Evolutionary conservation across 257 asterid species (phyloP), one percentile per base, ranked within the genome.

Genomic region (Scutellaria baicalensis): DNA sequence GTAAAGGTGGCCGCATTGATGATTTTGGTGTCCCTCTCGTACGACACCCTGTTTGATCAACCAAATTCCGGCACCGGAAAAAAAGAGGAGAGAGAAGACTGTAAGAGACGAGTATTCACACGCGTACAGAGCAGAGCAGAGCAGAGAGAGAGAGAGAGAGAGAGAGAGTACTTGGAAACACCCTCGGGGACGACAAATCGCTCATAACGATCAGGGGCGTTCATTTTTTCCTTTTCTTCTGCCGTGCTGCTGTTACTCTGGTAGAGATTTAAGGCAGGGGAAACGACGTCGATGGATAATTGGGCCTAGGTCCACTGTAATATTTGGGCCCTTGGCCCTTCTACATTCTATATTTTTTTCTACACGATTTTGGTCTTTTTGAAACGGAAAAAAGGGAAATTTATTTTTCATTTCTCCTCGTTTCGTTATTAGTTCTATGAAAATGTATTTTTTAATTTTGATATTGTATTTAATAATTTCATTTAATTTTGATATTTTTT

Each of bases 141-240:
- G 39, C 35, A 59, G 13, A 76, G 59, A 58, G 58, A 71, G 44
- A 56, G 18, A 40, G 47, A 65, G 59, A 47, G 38, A 43, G 35
- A 56, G 39, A 64, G 43, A 35, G 60, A 27, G 31, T 84, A 91
- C 95, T 92, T 89, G 59, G 90, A 82, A 48, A 88, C 90, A 55
- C 98, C 98, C 74, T 92, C 98, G 6, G 96, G 98, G 48, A 89
- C 95, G 44, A 88, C 98, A 66, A 92, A 92, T 59, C 98, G 88
- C 85, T 92, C 98, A 77, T 92, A 92, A 70, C 98, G 94, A 61
- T 92, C 98, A 36, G 88, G 88, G 61, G 88, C 88, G 38, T 83
- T 83, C 88, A 83, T 83, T 35, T 23, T 68, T 45, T 76, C 45
- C 43, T 42, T 58, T 69, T 59, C 27, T 31, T 67, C 67, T 45